These are phyloP conservation scores for Euphorbia celastroides DNA, from an alignment of 441 rosid genomes.

Conservation along the genomic window DNA sequence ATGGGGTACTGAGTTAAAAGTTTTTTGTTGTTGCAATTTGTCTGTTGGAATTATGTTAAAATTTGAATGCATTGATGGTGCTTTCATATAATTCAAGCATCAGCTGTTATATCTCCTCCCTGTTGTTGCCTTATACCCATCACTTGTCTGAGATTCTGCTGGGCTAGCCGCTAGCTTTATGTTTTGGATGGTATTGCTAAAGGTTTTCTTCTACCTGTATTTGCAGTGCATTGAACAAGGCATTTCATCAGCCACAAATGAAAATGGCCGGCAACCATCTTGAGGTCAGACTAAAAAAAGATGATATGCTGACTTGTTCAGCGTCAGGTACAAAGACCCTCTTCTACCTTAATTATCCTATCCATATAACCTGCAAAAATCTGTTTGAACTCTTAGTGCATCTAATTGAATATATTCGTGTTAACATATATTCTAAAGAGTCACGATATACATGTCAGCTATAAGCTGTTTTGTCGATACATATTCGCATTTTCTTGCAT, in stretches of 20 bases:
- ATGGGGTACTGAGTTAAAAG: conserved; percentile 2
- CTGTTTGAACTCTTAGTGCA: too few species aligned
- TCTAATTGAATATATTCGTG: conserved; percentile 4
- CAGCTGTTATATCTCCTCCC: neutral
- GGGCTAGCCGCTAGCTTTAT: neutral
- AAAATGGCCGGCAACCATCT: conserved; percentile 21
- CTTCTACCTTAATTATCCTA: neutral
- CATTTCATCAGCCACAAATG: conserved; percentile 36
- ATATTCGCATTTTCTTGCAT: neutral
- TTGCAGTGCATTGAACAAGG: conserved; percentile 71
- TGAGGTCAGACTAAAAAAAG: conserved; percentile 26
- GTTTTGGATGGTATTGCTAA: conserved; percentile 2
- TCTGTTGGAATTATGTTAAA: neutral
- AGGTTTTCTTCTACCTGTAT: conserved; percentile 12
- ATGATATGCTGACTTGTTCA: conserved; percentile 16
- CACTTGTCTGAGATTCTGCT: neutral
- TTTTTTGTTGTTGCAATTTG: neutral
- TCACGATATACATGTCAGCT: neutral
- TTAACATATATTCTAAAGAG: neutral
- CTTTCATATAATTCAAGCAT: neutral
- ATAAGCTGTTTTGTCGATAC: conserved; percentile 3
- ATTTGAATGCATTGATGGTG: neutral
- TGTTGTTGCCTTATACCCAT: neutral
- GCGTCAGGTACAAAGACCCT: conserved; percentile 25
- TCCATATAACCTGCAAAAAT: neutral